Evolutionary conservation across 805 yeast species (phyloP), one percentile per base, ranked within the genome.

Genomic region (Lipomyces starkeyi): DNA sequence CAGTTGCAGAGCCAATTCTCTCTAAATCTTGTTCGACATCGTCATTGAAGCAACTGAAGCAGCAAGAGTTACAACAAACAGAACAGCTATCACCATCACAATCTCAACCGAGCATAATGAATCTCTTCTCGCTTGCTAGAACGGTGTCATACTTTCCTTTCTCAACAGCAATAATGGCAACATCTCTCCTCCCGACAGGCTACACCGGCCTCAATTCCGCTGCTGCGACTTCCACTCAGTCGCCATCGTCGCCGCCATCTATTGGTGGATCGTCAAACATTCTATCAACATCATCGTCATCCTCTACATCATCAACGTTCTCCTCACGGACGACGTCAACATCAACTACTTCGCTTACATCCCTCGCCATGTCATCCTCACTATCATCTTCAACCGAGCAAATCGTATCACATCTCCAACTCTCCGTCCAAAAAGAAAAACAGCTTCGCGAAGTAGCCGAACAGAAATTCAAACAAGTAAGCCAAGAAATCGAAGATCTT

Each of bases 401-500:
- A 3, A 40, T 59, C 34, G 53, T 66, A 13, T 32, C 63, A 32
- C 59, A 54, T 7, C 61, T 67, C 11, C 68, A 64, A 32, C 60
- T 9, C 5, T 58, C 63, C 7, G 29, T 62, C 4, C 62, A 29
- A n/a, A 62, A 61, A 34, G 76, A 74, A 57, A 37, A 27, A 22
- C 58, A 65, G 52, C 65, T 65, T 22, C 71, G 76, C 4, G 68
- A 59, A 55, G 73, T 58, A 9, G 71, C 73, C 14, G 76, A 74
- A 58, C 57, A 27, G 47, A 66, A 73, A n/a, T 68, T 60, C 59
- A 58, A 43, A 6, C 66, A 73, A 13, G 58, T 71, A 13, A 32
- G 63, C 9, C 37, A 54, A 14, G 76, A 74, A 62, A 59, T 74
- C 13, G 76, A 73, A 57, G 76, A 73, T 20, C 67, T 74, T 17